Base-by-base conservation (phyloP, 225 moss, liverwort and hornwort genomes). In the Thuidium tamariscinum region DNA sequence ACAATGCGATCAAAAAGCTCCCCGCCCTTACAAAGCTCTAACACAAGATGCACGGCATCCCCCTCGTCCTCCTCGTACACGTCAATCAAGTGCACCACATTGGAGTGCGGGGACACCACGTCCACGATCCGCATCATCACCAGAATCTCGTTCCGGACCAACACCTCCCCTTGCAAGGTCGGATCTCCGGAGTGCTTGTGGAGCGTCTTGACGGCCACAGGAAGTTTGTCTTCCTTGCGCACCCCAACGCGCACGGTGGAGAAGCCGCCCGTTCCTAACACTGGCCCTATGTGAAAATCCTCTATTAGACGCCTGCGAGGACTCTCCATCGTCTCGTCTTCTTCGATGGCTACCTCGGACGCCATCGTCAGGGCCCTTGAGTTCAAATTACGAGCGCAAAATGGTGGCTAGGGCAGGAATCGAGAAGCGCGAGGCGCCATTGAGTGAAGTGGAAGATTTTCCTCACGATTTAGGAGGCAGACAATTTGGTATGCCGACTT, bases 181-280 rank as follows among this genome's bases (percentile, higher is more conserved):
- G 86, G 86, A 19, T 83, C 51, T 36, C 61, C 44, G 18, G 39
- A 83, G 16, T 87, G 91, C 86, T 93, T 95, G 52, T 92, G 94
- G 52, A 96, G 81, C 41, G 95, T 93, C 84, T 97, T 97, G 85
- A 96, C 92, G 64, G 97, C 97, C 25, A 97, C 97, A 13, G 90
- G 82, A 20, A 90, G 82, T 34, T 88, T 83, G 78, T 95, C 96
- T 11, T 85, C 90, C 89, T 82, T 91, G 62, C 90, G 92, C 54
- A 89, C 42, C 42, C 94, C 97, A 21, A 91, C 52, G 34, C 93
- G 88, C 81, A 96, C 97, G 11, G 94, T 91, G 23, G 94, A 91
- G 72, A 97, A 97, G 2, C 97, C 97, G 34, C 97, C 96, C 29
- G 86, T 89, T 22, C 97, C 97, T 71, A 96, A 76, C 54, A 95